Evolutionary conservation across 2,329 filamentous ascomycete genomes (phyloP).

Genomic region (Talaromyces albobiverticillius): DNA sequence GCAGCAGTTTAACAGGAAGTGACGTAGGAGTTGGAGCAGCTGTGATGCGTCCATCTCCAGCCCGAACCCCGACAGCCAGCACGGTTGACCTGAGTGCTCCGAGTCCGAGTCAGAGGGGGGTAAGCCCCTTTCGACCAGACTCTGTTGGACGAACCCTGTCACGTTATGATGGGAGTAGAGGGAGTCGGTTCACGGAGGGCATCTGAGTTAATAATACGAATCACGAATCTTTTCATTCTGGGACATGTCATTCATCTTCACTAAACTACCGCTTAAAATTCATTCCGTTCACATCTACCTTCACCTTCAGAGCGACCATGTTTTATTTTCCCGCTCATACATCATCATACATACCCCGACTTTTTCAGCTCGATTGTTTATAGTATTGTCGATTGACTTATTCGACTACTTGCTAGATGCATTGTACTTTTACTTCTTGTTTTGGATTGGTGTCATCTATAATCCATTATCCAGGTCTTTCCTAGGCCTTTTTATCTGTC

Average conservation of each 20-base stretch:
- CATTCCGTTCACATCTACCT: too few relatives aligned
- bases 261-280: too few relatives aligned
- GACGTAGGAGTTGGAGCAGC: slow-evolving; percentile 25
- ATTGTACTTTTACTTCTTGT: slow-evolving; percentile 1
- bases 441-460: slow-evolving; percentile 1
- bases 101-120: slow-evolving; percentile 6
- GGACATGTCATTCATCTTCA: neutral
- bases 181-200: slow-evolving; percentile 44
- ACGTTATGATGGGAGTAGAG: slow-evolving; percentile 43
- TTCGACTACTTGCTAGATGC: slow-evolving; percentile 3
- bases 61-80: slow-evolving; percentile 41
- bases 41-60: slow-evolving; percentile 42
- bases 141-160: slow-evolving; percentile 41
- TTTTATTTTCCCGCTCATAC: neutral
- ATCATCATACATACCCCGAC: slow-evolving; percentile 11
- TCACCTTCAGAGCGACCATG: neutral
- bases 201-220: slow-evolving; percentile 17
- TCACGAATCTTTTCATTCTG: slow-evolving; percentile 1
- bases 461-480: neutral
- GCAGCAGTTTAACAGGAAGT: slow-evolving; percentile 20
- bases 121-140: slow-evolving; percentile 28
- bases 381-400: slow-evolving; percentile 5
- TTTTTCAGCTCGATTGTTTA: slow-evolving; percentile 6
- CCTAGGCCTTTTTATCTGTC: neutral
- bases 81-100: slow-evolving; percentile 26